Evolutionary conservation across 352 stramenopile genomes (phyloP), one percentile per base, ranked within the genome.

Genomic region (Blastocystis sp.): DNA sequence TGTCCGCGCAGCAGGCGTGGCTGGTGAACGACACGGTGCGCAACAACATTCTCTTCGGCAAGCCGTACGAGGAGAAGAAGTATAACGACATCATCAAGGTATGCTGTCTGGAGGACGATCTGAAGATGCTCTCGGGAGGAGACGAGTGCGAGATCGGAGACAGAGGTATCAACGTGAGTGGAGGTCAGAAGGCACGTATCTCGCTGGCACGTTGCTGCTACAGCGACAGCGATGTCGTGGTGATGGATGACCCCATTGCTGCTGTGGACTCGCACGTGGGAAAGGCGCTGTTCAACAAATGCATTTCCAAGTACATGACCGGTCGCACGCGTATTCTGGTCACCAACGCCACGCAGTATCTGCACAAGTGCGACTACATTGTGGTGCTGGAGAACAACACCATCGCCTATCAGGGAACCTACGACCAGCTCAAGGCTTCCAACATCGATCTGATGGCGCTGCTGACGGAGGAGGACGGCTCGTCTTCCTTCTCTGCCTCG

Each of bases 1-100:
- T 95, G 86, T 93, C 91, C 36, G 88, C 92, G 32, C 93, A 97
- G 87, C 92, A 90, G n/a, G 90, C 94, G 38, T 97, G 93, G 88
- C 89, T 97, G 59, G 87, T 97, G 51, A 94, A 97, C 75, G 90
- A 89, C 11, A 96, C 89, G 40, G 88, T 97, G n/a, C 87, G 92
- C 63, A 92, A 96, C 24, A 97, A 97, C 86, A 96, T 97, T 65
- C 53, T 95, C 4, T 97, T 94, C 87, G 91, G 91, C 24, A 84
- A 88, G 24, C 87, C 87, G 16, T 92, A 88, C 34, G 89, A 94
- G 49, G 84, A 92, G 56, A 87, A 86, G 36, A 89, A 88, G 34
- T 93, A 93, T 86, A 64, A 91, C 27, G 21, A 89, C 44, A 88
- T 93, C 8, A 38, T 97, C 0, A 57, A 88, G 34, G 89, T 88